Percentiles rank a stretch among this genome's conserved stretches.
These are phyloP conservation scores for Calonectria pauciramosa DNA, from an alignment of 2,329 filamentous ascomycete species.

Conservation along the genomic window DNA sequence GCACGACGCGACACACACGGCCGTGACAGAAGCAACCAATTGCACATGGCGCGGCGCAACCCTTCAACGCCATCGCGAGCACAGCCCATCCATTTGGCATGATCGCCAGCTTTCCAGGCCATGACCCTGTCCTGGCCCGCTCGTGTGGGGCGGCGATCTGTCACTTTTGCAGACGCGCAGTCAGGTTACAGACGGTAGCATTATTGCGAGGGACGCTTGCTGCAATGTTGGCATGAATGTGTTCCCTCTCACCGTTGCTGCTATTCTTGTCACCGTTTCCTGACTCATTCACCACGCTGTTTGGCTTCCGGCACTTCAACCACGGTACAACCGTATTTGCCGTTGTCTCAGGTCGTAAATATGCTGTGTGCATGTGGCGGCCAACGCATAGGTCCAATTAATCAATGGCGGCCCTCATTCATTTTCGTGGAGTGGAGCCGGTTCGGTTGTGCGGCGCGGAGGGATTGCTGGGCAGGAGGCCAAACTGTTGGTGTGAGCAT, in stretches of 20 bases:
- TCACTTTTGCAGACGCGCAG: background rate
- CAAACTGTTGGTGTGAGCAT: background rate
- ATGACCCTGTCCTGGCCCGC: constrained; percentile 3
- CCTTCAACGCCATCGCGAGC: background rate
- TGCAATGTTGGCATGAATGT: background rate
- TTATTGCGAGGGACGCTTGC: background rate
- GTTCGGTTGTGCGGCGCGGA: background rate
- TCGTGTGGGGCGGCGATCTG: constrained; percentile 1
- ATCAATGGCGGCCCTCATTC: background rate
- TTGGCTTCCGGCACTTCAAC: background rate
- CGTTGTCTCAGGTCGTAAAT: constrained; percentile 1
- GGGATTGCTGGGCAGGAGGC: background rate
- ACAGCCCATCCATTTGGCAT: background rate
- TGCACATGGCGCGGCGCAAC: background rate
- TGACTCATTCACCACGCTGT: background rate
- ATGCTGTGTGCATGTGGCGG: background rate
- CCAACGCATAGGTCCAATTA: background rate
- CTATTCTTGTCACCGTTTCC: background rate
- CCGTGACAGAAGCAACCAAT: background rate
- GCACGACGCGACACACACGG: background rate
- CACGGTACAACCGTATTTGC: background rate
- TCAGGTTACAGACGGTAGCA: background rate
- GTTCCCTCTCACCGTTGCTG: background rate
- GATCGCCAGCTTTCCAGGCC: background rate
- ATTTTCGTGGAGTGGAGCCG: constrained; percentile 1